Evolutionary conservation across 2,329 filamentous ascomycete species (phyloP).

Genomic region (Neurospora sp.): DNA sequence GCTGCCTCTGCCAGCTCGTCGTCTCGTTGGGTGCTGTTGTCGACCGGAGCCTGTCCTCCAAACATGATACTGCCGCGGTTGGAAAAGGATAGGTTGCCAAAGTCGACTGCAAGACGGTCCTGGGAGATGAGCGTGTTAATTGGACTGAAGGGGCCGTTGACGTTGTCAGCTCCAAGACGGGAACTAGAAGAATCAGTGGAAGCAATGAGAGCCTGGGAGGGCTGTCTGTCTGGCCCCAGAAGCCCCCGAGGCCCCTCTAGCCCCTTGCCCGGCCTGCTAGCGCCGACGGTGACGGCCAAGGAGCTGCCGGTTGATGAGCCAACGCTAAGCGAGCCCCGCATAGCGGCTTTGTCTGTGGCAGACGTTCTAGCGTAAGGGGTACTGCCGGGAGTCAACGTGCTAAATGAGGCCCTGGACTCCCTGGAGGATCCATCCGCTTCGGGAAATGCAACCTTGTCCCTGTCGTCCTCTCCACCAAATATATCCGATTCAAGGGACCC

Average conservation of each 20-base stretch:
- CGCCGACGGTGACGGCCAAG: neutral
- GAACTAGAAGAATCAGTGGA: slow-evolving; percentile 13
- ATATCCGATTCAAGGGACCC: slow-evolving; percentile 1
- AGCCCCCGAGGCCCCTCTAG: neutral
- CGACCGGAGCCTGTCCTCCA: slow-evolving; percentile 31
- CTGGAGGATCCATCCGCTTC: slow-evolving; percentile 6
- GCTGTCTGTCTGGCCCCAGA: neutral
- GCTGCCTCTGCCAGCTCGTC: neutral
- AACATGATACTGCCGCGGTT: slow-evolving; percentile 56
- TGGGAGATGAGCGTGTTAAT: slow-evolving; percentile 48
- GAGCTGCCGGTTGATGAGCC: neutral
- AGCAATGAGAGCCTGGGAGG: neutral
- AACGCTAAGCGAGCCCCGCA: slow-evolving; percentile 14
- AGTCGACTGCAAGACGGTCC: slow-evolving; percentile 48
- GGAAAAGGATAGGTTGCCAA: slow-evolving; percentile 48
- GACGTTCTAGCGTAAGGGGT: neutral
- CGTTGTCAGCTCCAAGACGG: slow-evolving; percentile 2
- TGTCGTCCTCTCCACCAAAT: neutral
- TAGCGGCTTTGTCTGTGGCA: neutral
- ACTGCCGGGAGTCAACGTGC: slow-evolving; percentile 1
- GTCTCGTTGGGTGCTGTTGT: neutral
- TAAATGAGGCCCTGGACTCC: neutral
- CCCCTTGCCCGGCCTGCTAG: neutral
- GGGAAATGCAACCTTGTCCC: slow-evolving; percentile 14
- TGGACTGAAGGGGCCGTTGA: slow-evolving; percentile 33